Percentiles rank a stretch among this genome's conserved stretches.
These are phyloP conservation scores for Podosphaera fusca DNA, from an alignment of 2,329 filamentous ascomycete genomes.

Conservation along the genomic window DNA sequence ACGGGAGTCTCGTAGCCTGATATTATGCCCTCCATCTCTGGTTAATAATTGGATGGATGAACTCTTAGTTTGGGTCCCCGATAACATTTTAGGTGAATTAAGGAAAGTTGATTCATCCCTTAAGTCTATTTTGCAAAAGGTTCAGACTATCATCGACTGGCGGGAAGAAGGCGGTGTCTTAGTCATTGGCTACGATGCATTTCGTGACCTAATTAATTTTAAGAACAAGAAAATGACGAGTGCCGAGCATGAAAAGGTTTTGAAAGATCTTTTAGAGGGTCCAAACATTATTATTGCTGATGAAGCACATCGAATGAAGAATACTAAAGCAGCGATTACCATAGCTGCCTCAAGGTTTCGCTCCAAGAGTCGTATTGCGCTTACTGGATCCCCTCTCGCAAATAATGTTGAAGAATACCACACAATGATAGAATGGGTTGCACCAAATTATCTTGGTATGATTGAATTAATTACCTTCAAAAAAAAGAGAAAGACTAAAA, in stretches of 20 bases:
- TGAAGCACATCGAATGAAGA: conserved; percentile 66
- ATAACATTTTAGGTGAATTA: conserved; percentile 29
- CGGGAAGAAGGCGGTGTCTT: conserved; percentile 42
- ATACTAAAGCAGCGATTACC: conserved; percentile 28
- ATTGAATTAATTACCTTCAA: not conserved
- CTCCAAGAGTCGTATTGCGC: conserved; percentile 51
- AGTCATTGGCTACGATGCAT: conserved; percentile 52
- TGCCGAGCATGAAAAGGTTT: conserved; percentile 19
- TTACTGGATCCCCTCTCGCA: conserved; percentile 69
- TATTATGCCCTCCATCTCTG: conserved; percentile 54
- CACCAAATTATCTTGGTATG: conserved; percentile 43
- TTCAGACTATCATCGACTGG: conserved; percentile 33
- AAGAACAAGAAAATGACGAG: conserved; percentile 13
- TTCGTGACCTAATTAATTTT: conserved; percentile 24
- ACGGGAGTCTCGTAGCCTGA: conserved; percentile 36
- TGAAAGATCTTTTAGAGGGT: conserved; percentile 28
- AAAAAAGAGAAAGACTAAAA: not conserved
- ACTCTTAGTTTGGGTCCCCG: conserved; percentile 43
- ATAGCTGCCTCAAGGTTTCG: conserved; percentile 32
- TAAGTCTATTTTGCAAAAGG: conserved; percentile 17
- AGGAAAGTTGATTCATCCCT: conserved; percentile 28
- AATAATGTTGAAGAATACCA: conserved; percentile 73
- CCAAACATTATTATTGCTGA: conserved; percentile 62
- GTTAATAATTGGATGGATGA: conserved; percentile 72
- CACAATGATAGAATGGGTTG: conserved; percentile 71